Percentiles rank a stretch among this genome's conserved stretches.
Conservation (phyloP, 2,329 filamentous ascomycete genomes). For the Aspergillus neoniger region DNA sequence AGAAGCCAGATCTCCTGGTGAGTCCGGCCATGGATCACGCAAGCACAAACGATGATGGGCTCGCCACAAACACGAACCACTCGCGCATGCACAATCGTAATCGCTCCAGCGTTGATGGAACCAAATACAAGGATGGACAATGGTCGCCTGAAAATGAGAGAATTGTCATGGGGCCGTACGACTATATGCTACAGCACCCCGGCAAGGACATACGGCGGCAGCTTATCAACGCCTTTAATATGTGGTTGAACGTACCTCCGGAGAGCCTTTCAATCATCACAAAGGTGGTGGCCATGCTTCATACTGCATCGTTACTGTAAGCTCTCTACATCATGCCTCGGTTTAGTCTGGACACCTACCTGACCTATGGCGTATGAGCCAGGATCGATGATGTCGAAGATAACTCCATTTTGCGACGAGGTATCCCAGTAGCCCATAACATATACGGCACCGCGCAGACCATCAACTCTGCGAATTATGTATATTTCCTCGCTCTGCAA, state of each 20-base stretch:
- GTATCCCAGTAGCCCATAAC: slow-evolving; percentile 51
- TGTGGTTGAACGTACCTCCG: slow-evolving; percentile 46
- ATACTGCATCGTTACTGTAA: slow-evolving; percentile 48
- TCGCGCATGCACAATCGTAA: slow-evolving; percentile 35
- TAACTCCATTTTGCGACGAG: slow-evolving; percentile 50
- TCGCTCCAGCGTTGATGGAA: slow-evolving; percentile 41
- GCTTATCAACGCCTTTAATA: slow-evolving; percentile 49
- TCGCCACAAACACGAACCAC: slow-evolving; percentile 27
- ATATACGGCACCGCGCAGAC: slow-evolving; percentile 55
- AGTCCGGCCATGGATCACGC: slow-evolving; percentile 58
- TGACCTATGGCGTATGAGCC: neutral
- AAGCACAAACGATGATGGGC: slow-evolving; percentile 51
- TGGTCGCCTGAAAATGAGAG: slow-evolving; percentile 45
- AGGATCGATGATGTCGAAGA: slow-evolving; percentile 56
- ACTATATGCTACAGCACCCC: slow-evolving; percentile 47
- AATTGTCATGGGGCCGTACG: slow-evolving; percentile 48
- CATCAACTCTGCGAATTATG: slow-evolving; percentile 55
- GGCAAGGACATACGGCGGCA: slow-evolving; percentile 49
- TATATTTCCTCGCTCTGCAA: slow-evolving; percentile 49
- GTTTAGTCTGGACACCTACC: neutral
- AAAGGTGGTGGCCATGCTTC: slow-evolving; percentile 48
- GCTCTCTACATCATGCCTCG: slow-evolving; percentile 12
- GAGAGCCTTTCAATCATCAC: slow-evolving; percentile 46
- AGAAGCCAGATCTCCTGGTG: slow-evolving; percentile 51
- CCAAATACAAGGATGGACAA: slow-evolving; percentile 40